Conservation (phyloP, 257 asterid species). For the Marsdenia floribunda region DNA sequence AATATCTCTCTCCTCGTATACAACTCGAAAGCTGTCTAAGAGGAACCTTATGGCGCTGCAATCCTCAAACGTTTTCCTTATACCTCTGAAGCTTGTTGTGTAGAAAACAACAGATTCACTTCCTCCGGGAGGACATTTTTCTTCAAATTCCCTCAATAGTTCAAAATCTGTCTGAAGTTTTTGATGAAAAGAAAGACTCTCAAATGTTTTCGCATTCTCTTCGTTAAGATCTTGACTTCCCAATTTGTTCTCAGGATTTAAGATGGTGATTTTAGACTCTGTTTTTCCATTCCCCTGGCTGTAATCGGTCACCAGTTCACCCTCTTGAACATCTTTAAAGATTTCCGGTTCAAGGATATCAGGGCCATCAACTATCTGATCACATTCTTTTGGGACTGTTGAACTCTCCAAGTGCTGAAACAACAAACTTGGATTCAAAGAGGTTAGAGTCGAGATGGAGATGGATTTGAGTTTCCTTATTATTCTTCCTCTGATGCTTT, state of each 20-base stretch:
- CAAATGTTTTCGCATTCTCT: neutral
- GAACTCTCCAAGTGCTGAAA: conserved; percentile 27
- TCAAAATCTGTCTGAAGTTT: neutral
- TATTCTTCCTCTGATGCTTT: conserved; percentile 42
- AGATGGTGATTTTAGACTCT: conserved; percentile 2
- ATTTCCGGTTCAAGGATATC: conserved; percentile 5
- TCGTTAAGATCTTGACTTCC: conserved; percentile 4
- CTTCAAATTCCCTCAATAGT: conserved; percentile 25
- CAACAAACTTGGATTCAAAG: conserved; percentile 23
- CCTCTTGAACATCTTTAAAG: conserved; percentile 17
- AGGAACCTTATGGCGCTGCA: conserved; percentile 53
- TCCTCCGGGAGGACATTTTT: conserved; percentile 55
- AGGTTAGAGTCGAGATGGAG: conserved; percentile 20
- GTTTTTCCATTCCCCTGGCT: neutral
- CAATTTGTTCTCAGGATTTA: conserved; percentile 6
- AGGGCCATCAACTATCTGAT: neutral
- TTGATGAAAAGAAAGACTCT: neutral
- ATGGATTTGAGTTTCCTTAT: conserved; percentile 44
- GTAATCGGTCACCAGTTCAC: neutral
- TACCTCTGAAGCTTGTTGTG: conserved; percentile 78
- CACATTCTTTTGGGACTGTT: conserved; percentile 16
- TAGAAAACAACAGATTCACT: conserved; percentile 46
- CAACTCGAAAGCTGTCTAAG: conserved; percentile 49
- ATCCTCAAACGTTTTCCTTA: conserved; percentile 69
- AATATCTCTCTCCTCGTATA: conserved; percentile 55